Base-by-base conservation (phyloP, 495 filamentous ascomycete species). In the Echria macrotheca region DNA sequence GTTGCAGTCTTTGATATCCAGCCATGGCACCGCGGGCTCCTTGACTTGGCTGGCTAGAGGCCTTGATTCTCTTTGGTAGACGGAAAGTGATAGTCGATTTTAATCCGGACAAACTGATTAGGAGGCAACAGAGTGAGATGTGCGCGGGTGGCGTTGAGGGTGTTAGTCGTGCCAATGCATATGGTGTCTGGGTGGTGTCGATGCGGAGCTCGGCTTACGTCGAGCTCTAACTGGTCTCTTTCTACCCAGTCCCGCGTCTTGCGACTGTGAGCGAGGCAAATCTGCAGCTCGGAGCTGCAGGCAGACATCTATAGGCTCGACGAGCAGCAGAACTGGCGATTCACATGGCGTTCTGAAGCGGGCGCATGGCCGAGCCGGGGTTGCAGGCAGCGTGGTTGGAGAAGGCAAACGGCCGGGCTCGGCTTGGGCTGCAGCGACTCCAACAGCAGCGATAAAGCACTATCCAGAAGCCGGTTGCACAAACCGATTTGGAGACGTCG, bases 71-170 rank as follows among this genome's bases (percentile, higher is more conserved):
- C 24, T 44, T 47, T 60, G 52, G 55, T 65, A 63, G 62, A 61
- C 48, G 51, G 52, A 55, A 54, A 49, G 38, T 65, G 57, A 60
- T 65, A 65, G 62, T 55, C 50, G 39, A 52, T 63, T 61, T 61
- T 65, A 63, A 63, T 65, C 52, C 47, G 36, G 37, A 54, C 28
- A 43, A 59, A 29, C 15, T 19, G 14, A 33, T 54, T 29, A 31
- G 28, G 28, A 25, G 19, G 38, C 38, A 6, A 15, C 22, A 11
- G 38, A 11, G 21, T 14, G 38, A n/a, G 38, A 22, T 21, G 38
- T 17, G 21, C 18, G 3, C 5, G 5, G 12, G 38, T 41, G 38
- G 38, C 38, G 38, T 41, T 23, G 19, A 23, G 14, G 19, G 38
- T 14, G 38, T 14, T 5, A 37, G n/a, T n/a, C n/a, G n/a, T n/a